These are phyloP conservation scores for Diaporthe caulivora DNA, from an alignment of 2,329 filamentous ascomycete genomes.

Conservation along the genomic window DNA sequence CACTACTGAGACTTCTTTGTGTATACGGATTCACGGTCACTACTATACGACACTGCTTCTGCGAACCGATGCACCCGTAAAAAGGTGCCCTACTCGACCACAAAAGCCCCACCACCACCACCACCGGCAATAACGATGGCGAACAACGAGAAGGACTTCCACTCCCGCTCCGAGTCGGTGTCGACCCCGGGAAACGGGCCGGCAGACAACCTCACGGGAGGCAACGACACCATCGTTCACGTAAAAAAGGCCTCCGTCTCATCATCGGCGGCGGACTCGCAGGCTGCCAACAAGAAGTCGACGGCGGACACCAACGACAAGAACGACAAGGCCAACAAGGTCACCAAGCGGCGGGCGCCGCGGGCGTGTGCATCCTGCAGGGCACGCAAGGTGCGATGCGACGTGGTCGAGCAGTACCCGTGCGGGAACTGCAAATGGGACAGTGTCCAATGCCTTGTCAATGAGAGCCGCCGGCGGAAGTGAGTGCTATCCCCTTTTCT, in stretches of 20 bases:
- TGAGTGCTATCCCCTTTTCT: slow-evolving; percentile 61
- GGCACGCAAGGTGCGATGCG: slow-evolving; percentile 90
- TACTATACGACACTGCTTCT: background rate
- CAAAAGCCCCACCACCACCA: background rate
- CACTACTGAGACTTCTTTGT: background rate
- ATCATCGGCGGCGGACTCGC: background rate
- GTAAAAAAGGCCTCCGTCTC: background rate
- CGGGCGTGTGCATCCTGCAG: slow-evolving; percentile 92
- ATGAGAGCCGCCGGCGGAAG: slow-evolving; percentile 88
- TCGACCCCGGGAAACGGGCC: background rate
- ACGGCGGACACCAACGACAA: slow-evolving; percentile 49
- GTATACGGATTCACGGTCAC: background rate
- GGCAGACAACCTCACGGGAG: slow-evolving; percentile 8
- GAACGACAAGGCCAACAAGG: slow-evolving; percentile 55
- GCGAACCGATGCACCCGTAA: slow-evolving; percentile 9
- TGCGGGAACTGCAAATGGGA: slow-evolving; percentile 90
- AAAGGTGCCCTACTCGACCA: slow-evolving; percentile 2
- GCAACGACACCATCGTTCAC: background rate
- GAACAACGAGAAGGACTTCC: slow-evolving; percentile 4
- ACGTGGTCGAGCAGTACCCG: slow-evolving; percentile 89
- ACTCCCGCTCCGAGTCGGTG: slow-evolving; percentile 20
- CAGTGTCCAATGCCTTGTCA: slow-evolving; percentile 81
- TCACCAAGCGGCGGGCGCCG: slow-evolving; percentile 85
- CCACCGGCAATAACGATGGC: background rate
- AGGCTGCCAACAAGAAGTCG: slow-evolving; percentile 45